These are phyloP conservation scores for Fusarium fracticaudum DNA, from an alignment of 2,329 filamentous ascomycete species.

Conservation along the genomic window DNA sequence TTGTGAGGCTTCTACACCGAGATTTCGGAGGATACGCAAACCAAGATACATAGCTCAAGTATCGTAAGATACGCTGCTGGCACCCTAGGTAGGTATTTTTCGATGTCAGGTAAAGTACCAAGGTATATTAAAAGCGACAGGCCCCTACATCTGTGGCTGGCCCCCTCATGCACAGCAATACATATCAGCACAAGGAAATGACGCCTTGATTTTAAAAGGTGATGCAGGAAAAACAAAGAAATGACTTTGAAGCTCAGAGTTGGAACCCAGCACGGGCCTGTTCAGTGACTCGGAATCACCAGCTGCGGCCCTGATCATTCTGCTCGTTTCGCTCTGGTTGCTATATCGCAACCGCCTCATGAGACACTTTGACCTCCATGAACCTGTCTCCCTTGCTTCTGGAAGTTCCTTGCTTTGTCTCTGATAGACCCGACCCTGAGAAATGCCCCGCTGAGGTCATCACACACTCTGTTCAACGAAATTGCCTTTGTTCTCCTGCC, in stretches of 20 bases:
- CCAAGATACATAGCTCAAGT: neutral
- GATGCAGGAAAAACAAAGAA: neutral
- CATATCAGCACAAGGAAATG: slow-evolving; percentile 23
- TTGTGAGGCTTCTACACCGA: neutral
- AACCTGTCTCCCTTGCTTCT: slow-evolving; percentile 22
- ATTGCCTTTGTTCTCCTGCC: neutral
- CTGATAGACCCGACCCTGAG: slow-evolving; percentile 6
- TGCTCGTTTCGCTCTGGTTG: slow-evolving; percentile 4
- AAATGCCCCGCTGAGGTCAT: neutral
- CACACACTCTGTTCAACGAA: neutral
- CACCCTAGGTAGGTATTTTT: neutral
- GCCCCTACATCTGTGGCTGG: slow-evolving; percentile 1
- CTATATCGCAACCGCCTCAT: neutral
- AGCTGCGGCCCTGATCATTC: neutral
- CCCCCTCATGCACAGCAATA: slow-evolving; percentile 8
- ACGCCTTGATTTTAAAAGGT: neutral
- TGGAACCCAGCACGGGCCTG: slow-evolving; percentile 6
- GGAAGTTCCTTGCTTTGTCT: neutral
- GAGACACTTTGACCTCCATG: slow-evolving; percentile 18
- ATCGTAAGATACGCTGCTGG: neutral
- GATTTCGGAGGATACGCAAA: neutral
- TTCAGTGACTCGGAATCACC: neutral
- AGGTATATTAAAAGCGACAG: neutral
- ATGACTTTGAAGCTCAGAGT: neutral
- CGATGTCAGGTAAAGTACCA: neutral